phyloP scores from a whole-genome alignment of 176 grass and related monocot species.

The Ananas comosus region DNA sequence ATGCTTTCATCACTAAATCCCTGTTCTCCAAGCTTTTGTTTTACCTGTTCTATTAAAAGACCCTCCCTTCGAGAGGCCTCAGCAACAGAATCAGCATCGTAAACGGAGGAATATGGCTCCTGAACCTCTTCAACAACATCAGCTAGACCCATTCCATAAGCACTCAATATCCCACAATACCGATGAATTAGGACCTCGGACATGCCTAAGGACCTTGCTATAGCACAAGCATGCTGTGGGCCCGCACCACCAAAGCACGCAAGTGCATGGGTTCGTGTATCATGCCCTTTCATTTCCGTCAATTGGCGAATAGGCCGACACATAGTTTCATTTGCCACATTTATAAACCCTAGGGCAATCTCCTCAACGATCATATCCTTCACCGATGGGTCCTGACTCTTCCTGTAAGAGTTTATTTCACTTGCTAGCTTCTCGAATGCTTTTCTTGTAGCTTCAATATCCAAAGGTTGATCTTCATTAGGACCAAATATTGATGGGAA shows the following conservation, averaged over 20 bases:
- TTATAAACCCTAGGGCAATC: slow-evolving; percentile 87
- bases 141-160: slow-evolving; percentile 95
- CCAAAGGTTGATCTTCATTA: slow-evolving; percentile 79
- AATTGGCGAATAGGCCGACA: slow-evolving; percentile 87
- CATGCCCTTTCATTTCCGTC: slow-evolving; percentile 96
- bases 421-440: slow-evolving; percentile 56
- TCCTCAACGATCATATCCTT: slow-evolving; percentile 82
- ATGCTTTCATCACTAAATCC: slow-evolving; percentile 78
- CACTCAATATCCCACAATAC: slow-evolving; percentile 95
- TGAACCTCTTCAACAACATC: slow-evolving; percentile 94
- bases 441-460: slow-evolving; percentile 62
- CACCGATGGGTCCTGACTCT: slow-evolving; percentile 45
- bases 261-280: slow-evolving; percentile 73
- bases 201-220: slow-evolving; percentile 92
- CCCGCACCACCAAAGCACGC: slow-evolving; percentile 96
- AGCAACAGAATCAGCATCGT: slow-evolving; percentile 46
- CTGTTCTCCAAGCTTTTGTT: slow-evolving; percentile 59
- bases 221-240: slow-evolving; percentile 90
- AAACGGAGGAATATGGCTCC: slow-evolving; percentile 83
- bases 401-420: slow-evolving; percentile 80
- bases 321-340: slow-evolving; percentile 97
- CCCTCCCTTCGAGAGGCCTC: slow-evolving; percentile 65
- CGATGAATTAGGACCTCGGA: slow-evolving; percentile 86
- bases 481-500: slow-evolving; percentile 96
- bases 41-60: slow-evolving; percentile 57